These are phyloP conservation scores for Corylus americana DNA, from an alignment of 306 rosid species.

Conservation along the genomic window DNA sequence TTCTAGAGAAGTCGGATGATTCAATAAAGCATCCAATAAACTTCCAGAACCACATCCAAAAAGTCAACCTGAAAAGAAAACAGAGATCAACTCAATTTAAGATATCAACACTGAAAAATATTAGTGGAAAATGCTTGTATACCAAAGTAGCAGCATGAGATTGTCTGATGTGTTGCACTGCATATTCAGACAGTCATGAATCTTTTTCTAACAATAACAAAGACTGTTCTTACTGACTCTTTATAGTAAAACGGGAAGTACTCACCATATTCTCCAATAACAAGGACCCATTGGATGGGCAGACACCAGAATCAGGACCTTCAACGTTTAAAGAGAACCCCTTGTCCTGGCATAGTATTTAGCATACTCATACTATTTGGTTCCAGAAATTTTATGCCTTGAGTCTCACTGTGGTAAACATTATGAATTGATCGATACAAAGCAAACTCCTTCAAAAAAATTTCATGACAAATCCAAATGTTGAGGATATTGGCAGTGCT, in stretches of 20 bases:
- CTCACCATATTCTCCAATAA: constrained; percentile 4
- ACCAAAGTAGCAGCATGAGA: constrained; percentile 77
- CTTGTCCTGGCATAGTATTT: constrained; percentile 26
- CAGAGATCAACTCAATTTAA: constrained; percentile 34
- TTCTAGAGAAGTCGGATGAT: constrained; percentile 67
- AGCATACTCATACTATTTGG: constrained; percentile 30
- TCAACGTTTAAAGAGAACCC: constrained; percentile 45
- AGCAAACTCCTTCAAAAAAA: constrained; percentile 47
- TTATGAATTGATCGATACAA: constrained; percentile 41
- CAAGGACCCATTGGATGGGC: constrained; percentile 73
- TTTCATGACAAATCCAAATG: constrained; percentile 49
- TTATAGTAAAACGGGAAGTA: neutral
- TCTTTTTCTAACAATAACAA: no score
- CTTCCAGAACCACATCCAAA: constrained; percentile 97
- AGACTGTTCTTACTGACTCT: neutral
- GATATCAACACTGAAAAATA: constrained; percentile 16
- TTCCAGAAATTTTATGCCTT: constrained; percentile 34
- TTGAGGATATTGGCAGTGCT: constrained; percentile 40
- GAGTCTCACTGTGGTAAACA: constrained; percentile 32
- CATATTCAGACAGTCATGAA: constrained; percentile 45
- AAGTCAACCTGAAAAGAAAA: constrained; percentile 75
- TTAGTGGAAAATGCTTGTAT: constrained; percentile 25
- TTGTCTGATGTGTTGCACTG: constrained; percentile 68
- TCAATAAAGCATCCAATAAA: constrained; percentile 85
- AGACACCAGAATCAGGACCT: constrained; percentile 79